Base-by-base conservation (phyloP, 129 eudicot species). In the Sambucus nigra region DNA sequence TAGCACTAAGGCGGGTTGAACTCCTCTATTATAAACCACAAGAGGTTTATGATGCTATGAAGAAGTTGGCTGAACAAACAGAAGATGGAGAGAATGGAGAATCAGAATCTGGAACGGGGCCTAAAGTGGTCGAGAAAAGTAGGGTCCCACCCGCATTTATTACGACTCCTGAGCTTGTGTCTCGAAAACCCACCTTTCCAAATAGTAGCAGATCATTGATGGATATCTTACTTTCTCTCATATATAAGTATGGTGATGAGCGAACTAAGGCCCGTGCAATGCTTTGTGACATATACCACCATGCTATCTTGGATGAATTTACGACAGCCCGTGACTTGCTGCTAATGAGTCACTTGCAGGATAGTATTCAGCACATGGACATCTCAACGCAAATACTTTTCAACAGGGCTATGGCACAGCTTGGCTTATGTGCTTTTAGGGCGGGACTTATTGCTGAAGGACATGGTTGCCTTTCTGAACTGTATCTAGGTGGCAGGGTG, bases 191-290 rank as follows among this genome's bases (percentile, higher is more conserved):
- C 5, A 76, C 80, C 13, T 85, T 89, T 41, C 88, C 88, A 0
- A 80, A 83, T 46, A 81, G 70, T 55, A 76, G 98, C 61, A 70
- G 98, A 66, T 60, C 68, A 2, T 44, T 89, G 66, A 81, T 89
- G 98, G 95, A 89, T 61, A 79, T 64, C 19, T 70, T 89, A 26
- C 95, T 89, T 28, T 84, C 95, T 2, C 81, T 76, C 55, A 84
- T 89, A 51, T 89, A 89, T 77, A 79, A 81, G 64, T 76, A 58
- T 59, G 98, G 98, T 5, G 98, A 89, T 76, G 98, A 89, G 59
- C 71, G 95, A 24, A 89, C 98, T 2, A 89, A 89, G 75, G 98
- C 98, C 17, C 98, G 98, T 61, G 98, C 98, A 21, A 89, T 89
- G 98, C 86, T 89, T 56, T 89, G 94, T 67, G 95, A 89, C 64